Evolutionary conservation across 2,329 filamentous ascomycete genomes (phyloP), one percentile per base, ranked within the genome.

Genomic region (Aphanocladium album): DNA sequence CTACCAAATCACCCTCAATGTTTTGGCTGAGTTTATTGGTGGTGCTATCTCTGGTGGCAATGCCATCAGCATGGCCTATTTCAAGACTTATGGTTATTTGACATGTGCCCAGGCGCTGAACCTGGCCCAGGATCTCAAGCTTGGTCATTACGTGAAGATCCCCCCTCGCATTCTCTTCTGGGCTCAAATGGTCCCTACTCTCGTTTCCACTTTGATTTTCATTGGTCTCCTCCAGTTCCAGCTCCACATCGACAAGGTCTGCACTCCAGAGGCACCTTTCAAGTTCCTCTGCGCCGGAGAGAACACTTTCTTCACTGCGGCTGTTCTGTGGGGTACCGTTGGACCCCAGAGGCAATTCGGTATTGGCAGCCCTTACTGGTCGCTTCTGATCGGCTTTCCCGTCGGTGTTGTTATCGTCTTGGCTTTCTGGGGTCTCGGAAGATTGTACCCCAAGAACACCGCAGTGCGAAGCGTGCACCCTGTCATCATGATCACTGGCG

Each of bases 1-100:
- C 0, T 69, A 75, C 19, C 68, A 74, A 39, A 71, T 76, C 17
- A 74, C 72, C 2, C 69, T 79, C 23, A 79, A 80, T 57, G 77
- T 81, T 1, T 63, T 81, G 9, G 76, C 77, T n/a, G 77, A 80
- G 66, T 76, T 80, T 37, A 77, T 80, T 14, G 78, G 75, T n/a
- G 78, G 78, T 4, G 70, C 72, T 3, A 74, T 73, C 63, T 71
- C 74, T 3, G 66, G 73, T 6, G 78, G 78, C 23, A 78, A 79
- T 50, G 75, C 78, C 1, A 65, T 80, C n/a, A 76, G 73, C 47
- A 77, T 79, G 71, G 77, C 75, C 68, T 79, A 74, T 66, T 79
- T 80, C 71, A 80, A 80, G 69, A 70, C 73, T 1, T 77, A 72
- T 37, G 74, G 69, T 43, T 74, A 70, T 61, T 68, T 74, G 16